Evolutionary conservation across 768 basidiomycete species (phyloP).

Genomic region (Russula brevipes): DNA sequence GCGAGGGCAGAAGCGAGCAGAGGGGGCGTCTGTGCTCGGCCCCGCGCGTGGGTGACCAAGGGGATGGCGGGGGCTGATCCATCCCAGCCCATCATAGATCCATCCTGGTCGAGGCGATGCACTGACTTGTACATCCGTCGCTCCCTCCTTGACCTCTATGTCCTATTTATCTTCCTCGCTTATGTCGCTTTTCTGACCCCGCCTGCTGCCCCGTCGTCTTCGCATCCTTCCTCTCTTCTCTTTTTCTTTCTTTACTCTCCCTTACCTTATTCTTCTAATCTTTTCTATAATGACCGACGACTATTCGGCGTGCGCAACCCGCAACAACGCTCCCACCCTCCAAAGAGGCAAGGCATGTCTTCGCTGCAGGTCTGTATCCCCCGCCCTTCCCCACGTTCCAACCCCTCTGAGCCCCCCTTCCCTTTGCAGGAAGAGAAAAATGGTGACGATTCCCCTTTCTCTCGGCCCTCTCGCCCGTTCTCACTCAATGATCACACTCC

Average conservation of each 20-base stretch:
- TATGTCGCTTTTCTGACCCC: constrained; percentile 20
- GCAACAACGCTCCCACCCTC: constrained; percentile 21
- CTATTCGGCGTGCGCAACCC: constrained; percentile 18
- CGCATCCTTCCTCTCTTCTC: constrained; percentile 11
- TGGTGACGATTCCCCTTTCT: constrained; percentile 8
- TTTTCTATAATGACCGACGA: constrained; percentile 26
- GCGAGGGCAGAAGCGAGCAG: not conserved
- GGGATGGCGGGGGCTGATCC: constrained; percentile 12
- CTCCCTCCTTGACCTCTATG: constrained; percentile 10
- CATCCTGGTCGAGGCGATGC: constrained; percentile 12
- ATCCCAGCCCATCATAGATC: constrained; percentile 6
- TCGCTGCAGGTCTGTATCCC: constrained; percentile 24
- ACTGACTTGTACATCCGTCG: constrained; percentile 5
- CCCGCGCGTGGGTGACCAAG: not conserved
- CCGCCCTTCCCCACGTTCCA: not conserved
- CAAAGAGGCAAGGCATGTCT: constrained; percentile 27
- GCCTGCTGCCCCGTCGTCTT: constrained; percentile 17
- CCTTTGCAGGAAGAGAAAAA: constrained; percentile 24
- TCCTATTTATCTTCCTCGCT: constrained; percentile 25
- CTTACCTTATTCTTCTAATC: constrained; percentile 23
- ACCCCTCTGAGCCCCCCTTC: constrained; percentile 10
- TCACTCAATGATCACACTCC: not conserved
- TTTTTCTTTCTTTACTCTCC: constrained; percentile 17
- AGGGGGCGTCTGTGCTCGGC: not conserved
- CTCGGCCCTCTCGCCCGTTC: not conserved